A percentile compares a stretch with the other conserved stretches of the same genome.
Conservation (phyloP, 495 filamentous ascomycete species). For the Xylaria nigripes region DNA sequence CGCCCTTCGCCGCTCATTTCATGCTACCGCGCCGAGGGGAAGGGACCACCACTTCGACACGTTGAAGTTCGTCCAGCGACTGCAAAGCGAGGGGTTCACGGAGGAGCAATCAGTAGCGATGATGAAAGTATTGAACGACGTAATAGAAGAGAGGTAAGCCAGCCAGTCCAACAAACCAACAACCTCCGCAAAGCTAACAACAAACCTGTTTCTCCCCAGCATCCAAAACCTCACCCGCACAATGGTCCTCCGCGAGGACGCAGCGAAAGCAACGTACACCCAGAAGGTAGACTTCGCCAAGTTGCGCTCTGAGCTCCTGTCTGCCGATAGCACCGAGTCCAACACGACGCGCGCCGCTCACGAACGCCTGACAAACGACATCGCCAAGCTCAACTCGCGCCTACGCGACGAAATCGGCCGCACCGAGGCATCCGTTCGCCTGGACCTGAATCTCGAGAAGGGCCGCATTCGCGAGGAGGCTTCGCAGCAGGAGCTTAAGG, state of each 20-base stretch:
- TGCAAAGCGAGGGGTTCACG: conserved; percentile 86
- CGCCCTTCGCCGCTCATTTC: conserved; percentile 50
- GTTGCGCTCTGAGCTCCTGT: conserved; percentile 85
- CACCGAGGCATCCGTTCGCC: conserved; percentile 80
- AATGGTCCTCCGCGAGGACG: conserved; percentile 95
- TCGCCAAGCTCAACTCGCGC: conserved; percentile 81
- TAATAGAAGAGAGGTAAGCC: conserved; percentile 80
- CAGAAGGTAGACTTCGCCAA: conserved; percentile 99
- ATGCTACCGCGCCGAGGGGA: conserved; percentile 49
- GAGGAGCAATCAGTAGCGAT: conserved; percentile 91
- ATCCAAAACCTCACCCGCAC: conserved; percentile 97
- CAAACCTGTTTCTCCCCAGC: conserved; percentile 28
- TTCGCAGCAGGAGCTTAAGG: conserved; percentile 93
- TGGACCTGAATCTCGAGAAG: conserved; percentile 96
- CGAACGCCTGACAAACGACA: conserved; percentile 86
- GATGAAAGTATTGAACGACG: conserved; percentile 95
- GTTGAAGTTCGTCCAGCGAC: conserved; percentile 86
- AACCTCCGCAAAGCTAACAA: conserved; percentile 2
- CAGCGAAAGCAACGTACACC: conserved; percentile 81
- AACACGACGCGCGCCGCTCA: conserved; percentile 82
- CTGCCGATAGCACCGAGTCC: conserved; percentile 82
- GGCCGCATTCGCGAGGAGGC: conserved; percentile 94
- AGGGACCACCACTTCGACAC: conserved; percentile 98
- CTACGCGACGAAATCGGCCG: conserved; percentile 89
- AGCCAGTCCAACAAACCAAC: not conserved